These are phyloP conservation scores for Aspergillus ochraceoroseus DNA, from an alignment of 2,329 filamentous ascomycete genomes.

Conservation along the genomic window DNA sequence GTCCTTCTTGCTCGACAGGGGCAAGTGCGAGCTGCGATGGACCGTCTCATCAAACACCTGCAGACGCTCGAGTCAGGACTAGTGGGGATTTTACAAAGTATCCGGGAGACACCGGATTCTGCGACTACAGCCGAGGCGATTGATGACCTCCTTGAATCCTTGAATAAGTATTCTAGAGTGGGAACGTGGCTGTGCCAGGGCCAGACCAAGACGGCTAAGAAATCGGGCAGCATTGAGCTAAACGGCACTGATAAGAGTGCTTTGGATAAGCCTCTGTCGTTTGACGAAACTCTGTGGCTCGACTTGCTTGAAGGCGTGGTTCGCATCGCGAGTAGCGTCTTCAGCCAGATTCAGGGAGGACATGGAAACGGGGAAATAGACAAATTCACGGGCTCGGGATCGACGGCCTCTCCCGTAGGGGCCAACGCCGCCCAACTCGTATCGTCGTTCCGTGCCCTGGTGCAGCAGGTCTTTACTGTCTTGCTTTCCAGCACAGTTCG, in stretches of 20 bases:
- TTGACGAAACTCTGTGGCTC: conserved; percentile 62
- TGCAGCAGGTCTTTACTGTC: conserved; percentile 87
- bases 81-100: conserved; percentile 64
- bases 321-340: conserved; percentile 59
- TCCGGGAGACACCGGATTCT: conserved; percentile 53
- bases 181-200: conserved; percentile 94
- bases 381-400: conserved; percentile 22
- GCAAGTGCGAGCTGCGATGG: conserved; percentile 75
- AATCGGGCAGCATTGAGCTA: conserved; percentile 26
- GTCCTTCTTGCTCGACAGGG: conserved; percentile 87
- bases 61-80: conserved; percentile 73
- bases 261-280: conserved; percentile 53
- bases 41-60: conserved; percentile 74
- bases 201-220: conserved; percentile 61
- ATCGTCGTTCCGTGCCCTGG: conserved; percentile 65
- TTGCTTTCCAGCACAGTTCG: conserved; percentile 70
- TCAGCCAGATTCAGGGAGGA: conserved; percentile 49
- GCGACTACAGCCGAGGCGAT: conserved; percentile 60
- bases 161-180: conserved; percentile 87
- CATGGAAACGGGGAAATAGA: conserved; percentile 1
- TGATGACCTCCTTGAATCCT: conserved; percentile 66
- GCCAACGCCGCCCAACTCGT: conserved; percentile 48
- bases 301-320: conserved; percentile 61
- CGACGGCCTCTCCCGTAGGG: conserved; percentile 16
- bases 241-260: conserved; percentile 42